These are phyloP conservation scores for Collybiopsis confluens DNA, from an alignment of 768 basidiomycete species.

Conservation along the genomic window DNA sequence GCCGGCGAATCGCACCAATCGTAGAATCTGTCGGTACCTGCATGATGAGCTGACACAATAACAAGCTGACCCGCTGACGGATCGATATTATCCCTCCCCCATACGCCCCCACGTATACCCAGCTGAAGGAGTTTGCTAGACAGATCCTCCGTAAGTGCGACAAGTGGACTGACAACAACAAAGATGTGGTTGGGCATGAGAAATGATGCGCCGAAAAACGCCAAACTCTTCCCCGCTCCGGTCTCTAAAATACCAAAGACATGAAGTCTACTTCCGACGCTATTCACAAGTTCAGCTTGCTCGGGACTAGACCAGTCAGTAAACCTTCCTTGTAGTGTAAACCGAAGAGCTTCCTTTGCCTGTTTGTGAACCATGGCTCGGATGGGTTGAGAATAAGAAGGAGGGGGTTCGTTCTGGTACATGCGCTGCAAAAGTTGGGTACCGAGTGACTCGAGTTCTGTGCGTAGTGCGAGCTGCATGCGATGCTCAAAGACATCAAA, in stretches of 20 bases:
- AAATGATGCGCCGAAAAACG: neutral
- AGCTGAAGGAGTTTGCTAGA: neutral
- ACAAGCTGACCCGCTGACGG: neutral
- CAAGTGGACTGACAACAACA: neutral
- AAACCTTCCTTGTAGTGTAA: too few species aligned
- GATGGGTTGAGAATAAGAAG: too few species aligned
- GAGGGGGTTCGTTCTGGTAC: too few species aligned
- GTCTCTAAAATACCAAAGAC: neutral
- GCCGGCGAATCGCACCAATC: neutral
- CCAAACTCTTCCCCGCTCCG: neutral
- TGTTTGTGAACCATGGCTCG: too few species aligned
- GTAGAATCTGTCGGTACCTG: neutral
- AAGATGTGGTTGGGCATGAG: neutral
- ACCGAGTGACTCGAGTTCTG: too few species aligned
- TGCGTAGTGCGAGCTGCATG: too few species aligned
- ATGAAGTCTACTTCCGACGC: neutral
- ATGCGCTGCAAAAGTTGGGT: too few species aligned
- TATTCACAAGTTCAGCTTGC: conserved; percentile 3
- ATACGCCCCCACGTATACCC: neutral
- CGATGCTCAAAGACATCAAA: too few species aligned
- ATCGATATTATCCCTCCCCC: neutral
- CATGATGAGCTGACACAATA: neutral
- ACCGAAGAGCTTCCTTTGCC: too few species aligned
- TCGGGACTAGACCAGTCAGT: neutral
- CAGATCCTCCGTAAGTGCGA: neutral